Conservation (phyloP, 208 protist species). For the Acanthamoeba sp. region DNA sequence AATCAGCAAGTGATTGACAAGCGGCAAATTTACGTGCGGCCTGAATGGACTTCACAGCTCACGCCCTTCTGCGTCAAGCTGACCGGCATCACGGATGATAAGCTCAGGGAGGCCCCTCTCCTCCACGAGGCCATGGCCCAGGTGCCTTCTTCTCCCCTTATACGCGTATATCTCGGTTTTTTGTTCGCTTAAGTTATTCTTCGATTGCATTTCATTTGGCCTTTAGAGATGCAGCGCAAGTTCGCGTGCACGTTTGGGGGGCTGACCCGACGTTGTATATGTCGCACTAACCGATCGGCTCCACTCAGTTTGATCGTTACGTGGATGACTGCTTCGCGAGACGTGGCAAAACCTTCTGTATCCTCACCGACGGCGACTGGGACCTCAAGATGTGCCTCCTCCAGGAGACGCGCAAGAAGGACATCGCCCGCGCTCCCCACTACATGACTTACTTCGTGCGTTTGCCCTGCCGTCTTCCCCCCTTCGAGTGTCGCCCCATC, state of each 20-base stretch:
- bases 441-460: slow-evolving; percentile 72
- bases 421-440: slow-evolving; percentile 47
- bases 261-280: no score
- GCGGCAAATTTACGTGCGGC: slow-evolving; percentile 67
- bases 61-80: slow-evolving; percentile 71
- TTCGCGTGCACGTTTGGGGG: no score
- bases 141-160: background rate
- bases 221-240: background rate
- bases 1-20: slow-evolving; percentile 35
- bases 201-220: background rate
- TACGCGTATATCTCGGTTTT: no score
- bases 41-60: slow-evolving; percentile 62
- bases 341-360: slow-evolving; percentile 56
- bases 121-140: slow-evolving; percentile 51
- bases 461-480: background rate
- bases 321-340: slow-evolving; percentile 29
- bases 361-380: slow-evolving; percentile 65
- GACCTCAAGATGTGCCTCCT: slow-evolving; percentile 57
- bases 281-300: background rate
- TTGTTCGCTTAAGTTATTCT: background rate
- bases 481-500: background rate
- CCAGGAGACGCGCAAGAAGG: slow-evolving; percentile 57
- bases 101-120: slow-evolving; percentile 2
- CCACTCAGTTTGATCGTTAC: slow-evolving; percentile 58
- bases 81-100: slow-evolving; percentile 75